Percentiles rank a stretch among this genome's conserved stretches.
phyloP scores from a whole-genome alignment of 2,329 filamentous ascomycete species.

The Stenocarpella maydis region DNA sequence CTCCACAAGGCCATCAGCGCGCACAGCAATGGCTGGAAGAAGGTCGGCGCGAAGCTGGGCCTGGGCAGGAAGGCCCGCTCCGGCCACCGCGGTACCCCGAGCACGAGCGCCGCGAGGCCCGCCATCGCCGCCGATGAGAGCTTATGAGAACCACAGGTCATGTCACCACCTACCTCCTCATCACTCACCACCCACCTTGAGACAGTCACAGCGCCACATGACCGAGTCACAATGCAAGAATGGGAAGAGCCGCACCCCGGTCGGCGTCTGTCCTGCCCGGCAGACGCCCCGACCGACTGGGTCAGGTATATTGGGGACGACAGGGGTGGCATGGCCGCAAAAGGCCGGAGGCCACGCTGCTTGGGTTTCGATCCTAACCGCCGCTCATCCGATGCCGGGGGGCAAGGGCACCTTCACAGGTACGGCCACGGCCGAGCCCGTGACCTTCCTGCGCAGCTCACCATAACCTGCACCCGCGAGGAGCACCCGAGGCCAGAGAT shows the following conservation, averaged over 20 bases:
- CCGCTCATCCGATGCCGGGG: constrained; percentile 33
- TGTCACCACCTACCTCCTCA: constrained; percentile 56
- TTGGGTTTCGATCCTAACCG: constrained; percentile 34
- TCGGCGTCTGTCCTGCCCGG: constrained; percentile 48
- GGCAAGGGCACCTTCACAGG: constrained; percentile 11
- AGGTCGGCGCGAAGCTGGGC: constrained; percentile 68
- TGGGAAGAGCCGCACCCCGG: constrained; percentile 59
- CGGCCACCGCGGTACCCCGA: constrained; percentile 50
- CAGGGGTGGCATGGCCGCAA: constrained; percentile 59
- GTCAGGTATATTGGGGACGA: constrained; percentile 37
- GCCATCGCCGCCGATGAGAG: constrained; percentile 18
- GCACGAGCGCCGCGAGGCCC: constrained; percentile 33
- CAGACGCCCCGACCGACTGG: constrained; percentile 40
- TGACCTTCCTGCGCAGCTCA: constrained; percentile 23
- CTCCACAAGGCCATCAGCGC: constrained; percentile 63
- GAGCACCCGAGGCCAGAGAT: constrained; percentile 26
- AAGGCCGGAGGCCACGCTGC: constrained; percentile 43
- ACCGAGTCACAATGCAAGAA: constrained; percentile 39
- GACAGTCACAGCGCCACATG: constrained; percentile 37
- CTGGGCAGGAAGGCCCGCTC: constrained; percentile 62
- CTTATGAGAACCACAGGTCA: constrained; percentile 68
- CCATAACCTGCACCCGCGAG: constrained; percentile 23
- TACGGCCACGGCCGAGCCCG: constrained; percentile 34
- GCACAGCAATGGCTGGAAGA: constrained; percentile 69
- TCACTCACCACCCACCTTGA: constrained; percentile 36